Conservation (phyloP, 2,329 filamentous ascomycete genomes). For the Aspergillus nomiae region DNA sequence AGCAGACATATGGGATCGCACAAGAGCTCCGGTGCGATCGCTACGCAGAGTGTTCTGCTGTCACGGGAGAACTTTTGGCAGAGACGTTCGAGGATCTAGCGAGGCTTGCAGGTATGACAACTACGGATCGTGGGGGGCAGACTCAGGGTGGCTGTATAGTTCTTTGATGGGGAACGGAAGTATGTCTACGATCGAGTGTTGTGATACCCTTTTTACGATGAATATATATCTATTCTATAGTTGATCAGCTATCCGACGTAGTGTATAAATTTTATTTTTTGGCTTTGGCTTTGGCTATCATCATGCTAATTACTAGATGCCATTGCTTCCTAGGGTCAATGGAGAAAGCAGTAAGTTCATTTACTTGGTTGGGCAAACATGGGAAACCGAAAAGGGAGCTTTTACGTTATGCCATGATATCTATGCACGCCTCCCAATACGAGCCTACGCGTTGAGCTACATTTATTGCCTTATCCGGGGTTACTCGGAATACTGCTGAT, state of each 20-base stretch:
- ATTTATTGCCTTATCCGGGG: neutral
- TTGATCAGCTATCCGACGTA: neutral
- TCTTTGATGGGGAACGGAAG: constrained; percentile 36
- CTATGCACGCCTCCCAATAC: neutral
- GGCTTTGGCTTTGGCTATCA: neutral
- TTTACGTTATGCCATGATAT: too few relatives aligned
- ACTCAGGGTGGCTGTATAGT: constrained; percentile 46
- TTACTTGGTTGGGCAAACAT: neutral
- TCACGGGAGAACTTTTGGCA: constrained; percentile 61
- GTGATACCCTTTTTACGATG: constrained; percentile 15
- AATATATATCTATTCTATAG: neutral
- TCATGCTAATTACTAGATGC: neutral
- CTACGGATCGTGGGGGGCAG: constrained; percentile 56
- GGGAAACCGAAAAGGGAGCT: neutral
- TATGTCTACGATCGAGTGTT: neutral
- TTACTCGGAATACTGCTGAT: constrained; percentile 1
- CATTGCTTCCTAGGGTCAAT: neutral
- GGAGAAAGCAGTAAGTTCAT: neutral
- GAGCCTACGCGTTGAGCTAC: neutral
- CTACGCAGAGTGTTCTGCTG: constrained; percentile 64
- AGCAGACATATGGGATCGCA: constrained; percentile 57
- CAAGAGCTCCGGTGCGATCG: constrained; percentile 63
- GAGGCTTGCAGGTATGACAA: constrained; percentile 59
- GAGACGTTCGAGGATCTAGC: constrained; percentile 65
- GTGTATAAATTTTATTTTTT: neutral